Conservation (phyloP, 352 stramenopile genomes). For the Globisporangium rhizosaccharum region DNA sequence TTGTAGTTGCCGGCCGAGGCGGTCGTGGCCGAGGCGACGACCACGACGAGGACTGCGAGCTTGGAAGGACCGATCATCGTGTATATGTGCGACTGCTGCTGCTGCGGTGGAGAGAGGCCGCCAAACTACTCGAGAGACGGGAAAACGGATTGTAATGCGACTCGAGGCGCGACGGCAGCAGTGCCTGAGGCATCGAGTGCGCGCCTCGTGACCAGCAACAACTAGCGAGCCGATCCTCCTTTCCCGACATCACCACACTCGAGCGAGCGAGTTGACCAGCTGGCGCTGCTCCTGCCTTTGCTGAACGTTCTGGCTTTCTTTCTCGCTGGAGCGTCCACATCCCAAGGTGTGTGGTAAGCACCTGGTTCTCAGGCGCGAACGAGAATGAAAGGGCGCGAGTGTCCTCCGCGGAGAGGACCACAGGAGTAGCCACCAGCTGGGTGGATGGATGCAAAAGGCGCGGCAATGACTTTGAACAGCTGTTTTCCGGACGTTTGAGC, state of each 20-base stretch:
- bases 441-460: conserved; percentile 5
- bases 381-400: not conserved
- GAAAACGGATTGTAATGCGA: conserved; percentile 25
- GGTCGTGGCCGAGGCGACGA: conserved; percentile 7
- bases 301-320: conserved; percentile 2
- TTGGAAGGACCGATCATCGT: conserved; percentile 16
- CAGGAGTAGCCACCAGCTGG: conserved; percentile 7
- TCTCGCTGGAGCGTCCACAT: no score
- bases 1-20: conserved; percentile 13
- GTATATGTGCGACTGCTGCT: not conserved
- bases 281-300: conserved; percentile 13
- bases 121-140: conserved; percentile 18
- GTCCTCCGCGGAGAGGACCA: conserved; percentile 1
- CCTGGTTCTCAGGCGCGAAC: conserved; percentile 13
- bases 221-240: not conserved
- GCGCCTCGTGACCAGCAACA: not conserved
- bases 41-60: conserved; percentile 13
- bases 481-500: conserved; percentile 7
- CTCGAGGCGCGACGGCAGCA: not conserved
- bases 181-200: conserved; percentile 1
- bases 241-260: conserved; percentile 1
- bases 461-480: conserved; percentile 6
- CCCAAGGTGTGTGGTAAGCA: conserved; percentile 7
- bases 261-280: conserved; percentile 4
- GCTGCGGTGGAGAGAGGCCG: conserved; percentile 1